Evolutionary conservation across 2,329 filamentous ascomycete genomes (phyloP), one percentile per base, ranked within the genome.

Genomic region (Cladophialophora carrionii): DNA sequence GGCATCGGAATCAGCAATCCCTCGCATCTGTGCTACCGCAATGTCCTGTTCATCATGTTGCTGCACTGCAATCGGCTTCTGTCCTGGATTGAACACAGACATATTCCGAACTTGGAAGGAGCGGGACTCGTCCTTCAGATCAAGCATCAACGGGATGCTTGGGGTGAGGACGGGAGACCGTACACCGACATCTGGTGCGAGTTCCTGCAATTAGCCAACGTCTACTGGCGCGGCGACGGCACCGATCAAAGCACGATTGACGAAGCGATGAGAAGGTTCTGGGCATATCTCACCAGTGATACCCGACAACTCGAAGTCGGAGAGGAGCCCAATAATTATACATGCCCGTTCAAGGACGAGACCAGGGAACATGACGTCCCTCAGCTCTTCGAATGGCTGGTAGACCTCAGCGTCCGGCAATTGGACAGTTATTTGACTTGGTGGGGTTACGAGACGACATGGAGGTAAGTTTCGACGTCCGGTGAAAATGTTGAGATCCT

Each of bases 131-230:
- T 8, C 26, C 4, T 49, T 1, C 4, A 20, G 8, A 3, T 4
- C 31, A 9, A 24, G 34, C 37, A 51, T 2, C 17, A 53, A 8
- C 20, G 1, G 7, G 32, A 46, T 5, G 58, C 48, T 20, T 10
- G 24, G 32, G n/a, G n/a, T 12, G 12, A 22, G 12, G 43, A 41
- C n/a, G 43, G 24, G 10, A 12, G 14, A 10, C 22, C 14, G 12
- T 64, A 67, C 26, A 67, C 65, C 22, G 65, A 67, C 43, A 43
- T 60, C 14, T 64, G 49, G 65, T 67, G 65, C 46, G 65, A 70
- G 31, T 49, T 70, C 12, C 20, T 62, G 14, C 24, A 59, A 9
- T 37, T 69, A 20, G 53, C 52, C 31, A 10, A 31, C 8, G 22
- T 48, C 5, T 63, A 66, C n/a, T 66, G 55, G 59, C 37, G 46